phyloP scores from a whole-genome alignment of 2,329 filamentous ascomycete species.

The Colletotrichum godetiae region DNA sequence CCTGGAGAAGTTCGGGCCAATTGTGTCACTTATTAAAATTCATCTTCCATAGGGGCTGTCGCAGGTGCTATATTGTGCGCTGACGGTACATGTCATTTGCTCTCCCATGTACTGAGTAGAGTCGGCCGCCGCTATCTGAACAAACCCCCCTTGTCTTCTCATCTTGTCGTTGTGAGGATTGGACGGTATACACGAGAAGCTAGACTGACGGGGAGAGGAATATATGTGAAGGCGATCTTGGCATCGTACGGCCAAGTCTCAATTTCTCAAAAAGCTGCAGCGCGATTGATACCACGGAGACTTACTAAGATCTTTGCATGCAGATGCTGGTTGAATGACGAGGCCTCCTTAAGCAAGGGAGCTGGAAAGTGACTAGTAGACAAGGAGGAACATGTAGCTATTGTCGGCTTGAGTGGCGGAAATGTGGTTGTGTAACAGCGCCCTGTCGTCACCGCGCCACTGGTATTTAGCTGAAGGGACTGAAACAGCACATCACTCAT shows the following conservation, averaged over 20 bases:
- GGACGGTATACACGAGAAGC: background rate
- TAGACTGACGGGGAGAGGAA: background rate
- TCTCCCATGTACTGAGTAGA: background rate
- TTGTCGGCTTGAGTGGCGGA: background rate
- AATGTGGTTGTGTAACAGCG: background rate
- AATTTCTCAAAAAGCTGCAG: background rate
- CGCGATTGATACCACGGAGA: background rate
- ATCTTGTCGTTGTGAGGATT: background rate
- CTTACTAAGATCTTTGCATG: background rate
- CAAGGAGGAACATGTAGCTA: background rate
- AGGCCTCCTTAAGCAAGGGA: background rate
- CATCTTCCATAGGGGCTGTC: background rate
- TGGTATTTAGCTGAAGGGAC: background rate
- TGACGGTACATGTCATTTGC: background rate
- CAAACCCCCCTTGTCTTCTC: background rate
- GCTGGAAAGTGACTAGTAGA: background rate
- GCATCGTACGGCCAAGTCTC: background rate
- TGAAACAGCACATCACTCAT: background rate
- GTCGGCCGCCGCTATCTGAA: background rate
- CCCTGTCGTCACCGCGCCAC: background rate
- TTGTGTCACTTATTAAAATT: background rate
- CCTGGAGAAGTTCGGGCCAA: background rate
- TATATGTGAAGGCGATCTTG: background rate
- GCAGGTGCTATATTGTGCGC: background rate
- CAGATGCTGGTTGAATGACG: background rate